These are phyloP conservation scores for Aphanomyces stellatus DNA, from an alignment of 352 stramenopile genomes.

Conservation along the genomic window DNA sequence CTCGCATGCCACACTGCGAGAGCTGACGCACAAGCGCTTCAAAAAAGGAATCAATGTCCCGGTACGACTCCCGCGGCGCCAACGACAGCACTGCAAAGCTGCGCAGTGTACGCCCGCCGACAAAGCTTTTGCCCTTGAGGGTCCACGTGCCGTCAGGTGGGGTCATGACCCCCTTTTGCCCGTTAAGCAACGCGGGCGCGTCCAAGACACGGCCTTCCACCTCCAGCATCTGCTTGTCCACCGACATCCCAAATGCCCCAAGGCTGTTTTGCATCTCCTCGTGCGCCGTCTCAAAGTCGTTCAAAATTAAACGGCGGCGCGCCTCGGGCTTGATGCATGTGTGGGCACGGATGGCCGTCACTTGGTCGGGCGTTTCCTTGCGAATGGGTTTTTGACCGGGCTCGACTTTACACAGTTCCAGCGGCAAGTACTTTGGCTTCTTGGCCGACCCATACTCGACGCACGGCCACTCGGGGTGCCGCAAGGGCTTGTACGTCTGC, in stretches of 20 bases:
- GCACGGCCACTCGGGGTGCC: background rate
- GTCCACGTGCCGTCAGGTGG: background rate
- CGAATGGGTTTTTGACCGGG: background rate
- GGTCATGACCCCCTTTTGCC: background rate
- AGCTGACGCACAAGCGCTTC: background rate
- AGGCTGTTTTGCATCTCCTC: background rate
- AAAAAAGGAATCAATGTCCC: background rate
- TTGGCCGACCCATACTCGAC: background rate
- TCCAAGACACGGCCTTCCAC: background rate
- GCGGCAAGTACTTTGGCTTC: background rate
- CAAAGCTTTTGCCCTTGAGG: background rate
- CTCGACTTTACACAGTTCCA: background rate
- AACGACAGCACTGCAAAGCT: background rate
- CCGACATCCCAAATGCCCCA: background rate
- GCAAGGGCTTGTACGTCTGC: background rate
- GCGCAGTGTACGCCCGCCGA: background rate
- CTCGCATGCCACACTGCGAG: conserved; percentile 10
- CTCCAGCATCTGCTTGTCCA: background rate
- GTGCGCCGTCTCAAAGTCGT: background rate
- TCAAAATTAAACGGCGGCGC: background rate
- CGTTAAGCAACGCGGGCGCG: background rate
- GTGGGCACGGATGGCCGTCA: background rate
- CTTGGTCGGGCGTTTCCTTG: background rate
- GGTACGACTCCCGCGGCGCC: background rate
- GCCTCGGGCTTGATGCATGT: background rate